Evolutionary conservation across 768 basidiomycete genomes (phyloP).

Genomic region (Auricularia sp.): DNA sequence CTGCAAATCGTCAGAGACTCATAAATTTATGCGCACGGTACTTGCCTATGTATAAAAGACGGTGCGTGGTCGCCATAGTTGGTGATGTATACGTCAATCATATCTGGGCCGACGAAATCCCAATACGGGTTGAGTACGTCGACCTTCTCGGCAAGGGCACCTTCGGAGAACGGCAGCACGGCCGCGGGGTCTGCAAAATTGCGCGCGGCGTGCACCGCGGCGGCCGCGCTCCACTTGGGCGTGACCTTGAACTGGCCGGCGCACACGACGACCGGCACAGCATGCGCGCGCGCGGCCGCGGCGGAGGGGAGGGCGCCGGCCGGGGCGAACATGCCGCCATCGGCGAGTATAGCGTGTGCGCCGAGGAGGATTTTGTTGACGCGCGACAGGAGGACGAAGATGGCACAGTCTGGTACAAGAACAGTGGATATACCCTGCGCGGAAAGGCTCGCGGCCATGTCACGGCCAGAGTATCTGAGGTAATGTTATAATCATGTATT

Average conservation of each 20-base stretch:
- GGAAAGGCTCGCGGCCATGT: constrained; percentile 75
- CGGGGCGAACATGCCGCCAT: constrained; percentile 90
- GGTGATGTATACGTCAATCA: constrained; percentile 89
- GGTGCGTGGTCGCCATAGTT: constrained; percentile 97
- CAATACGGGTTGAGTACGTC: constrained; percentile 95
- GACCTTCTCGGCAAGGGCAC: constrained; percentile 70
- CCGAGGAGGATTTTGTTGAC: constrained; percentile 95
- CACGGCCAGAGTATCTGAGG: constrained; percentile 45
- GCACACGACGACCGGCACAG: constrained; percentile 86
- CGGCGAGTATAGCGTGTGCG: constrained; percentile 91
- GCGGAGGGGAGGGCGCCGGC: constrained; percentile 78
- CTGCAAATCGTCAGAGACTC: constrained; percentile 25
- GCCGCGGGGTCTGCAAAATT: constrained; percentile 67
- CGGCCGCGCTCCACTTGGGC: constrained; percentile 76
- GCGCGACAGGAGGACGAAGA: constrained; percentile 92
- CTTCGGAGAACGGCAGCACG: constrained; percentile 65
- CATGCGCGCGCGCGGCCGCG: constrained; percentile 78
- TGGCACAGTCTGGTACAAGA: constrained; percentile 90
- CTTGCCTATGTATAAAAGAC: constrained; percentile 79
- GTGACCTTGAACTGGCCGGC: constrained; percentile 96
- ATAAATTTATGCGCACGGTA: background rate
- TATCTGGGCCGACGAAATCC: constrained; percentile 87
- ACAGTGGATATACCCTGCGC: constrained; percentile 81
- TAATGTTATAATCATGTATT: background rate
- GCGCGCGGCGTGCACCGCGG: constrained; percentile 68